Percentiles rank a stretch among this genome's conserved stretches.
Evolutionary conservation across 2,329 filamentous ascomycete genomes (phyloP).

Genomic region (Calonectria multiphialidica): DNA sequence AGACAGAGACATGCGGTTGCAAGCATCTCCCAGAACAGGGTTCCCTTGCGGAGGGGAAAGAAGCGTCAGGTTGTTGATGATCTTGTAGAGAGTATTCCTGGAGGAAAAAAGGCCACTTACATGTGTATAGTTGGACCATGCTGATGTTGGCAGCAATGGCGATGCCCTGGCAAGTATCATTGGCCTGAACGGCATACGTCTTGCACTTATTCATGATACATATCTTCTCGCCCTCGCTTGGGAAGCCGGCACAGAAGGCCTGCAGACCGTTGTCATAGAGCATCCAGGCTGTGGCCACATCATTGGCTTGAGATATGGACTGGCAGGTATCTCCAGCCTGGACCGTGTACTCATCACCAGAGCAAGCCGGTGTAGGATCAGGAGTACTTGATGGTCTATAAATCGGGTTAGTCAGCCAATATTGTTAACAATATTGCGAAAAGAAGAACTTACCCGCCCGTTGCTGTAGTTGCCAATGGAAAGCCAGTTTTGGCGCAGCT

Average conservation of each 20-base stretch:
- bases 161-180: not conserved
- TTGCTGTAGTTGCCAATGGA: not conserved
- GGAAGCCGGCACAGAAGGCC: not conserved
- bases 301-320: not conserved
- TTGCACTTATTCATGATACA: not conserved
- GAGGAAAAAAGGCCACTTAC: not conserved
- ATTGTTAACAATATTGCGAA: not conserved
- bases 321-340: not conserved
- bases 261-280: not conserved
- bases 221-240: not conserved
- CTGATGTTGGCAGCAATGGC: not conserved
- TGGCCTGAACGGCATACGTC: not conserved
- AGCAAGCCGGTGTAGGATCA: not conserved
- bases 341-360: not conserved
- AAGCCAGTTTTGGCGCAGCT: not conserved
- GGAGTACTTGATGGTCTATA: not conserved
- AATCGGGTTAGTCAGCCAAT: not conserved
- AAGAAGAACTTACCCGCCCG: not conserved
- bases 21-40: not conserved
- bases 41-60: not conserved
- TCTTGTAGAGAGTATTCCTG: not conserved
- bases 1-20: not conserved
- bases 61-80: not conserved
- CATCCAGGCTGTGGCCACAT: not conserved
- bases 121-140: not conserved